A percentile compares a stretch with the other conserved stretches of the same genome.
These are phyloP conservation scores for Syzygium malaccense DNA, from an alignment of 441 rosid genomes.

Conservation along the genomic window DNA sequence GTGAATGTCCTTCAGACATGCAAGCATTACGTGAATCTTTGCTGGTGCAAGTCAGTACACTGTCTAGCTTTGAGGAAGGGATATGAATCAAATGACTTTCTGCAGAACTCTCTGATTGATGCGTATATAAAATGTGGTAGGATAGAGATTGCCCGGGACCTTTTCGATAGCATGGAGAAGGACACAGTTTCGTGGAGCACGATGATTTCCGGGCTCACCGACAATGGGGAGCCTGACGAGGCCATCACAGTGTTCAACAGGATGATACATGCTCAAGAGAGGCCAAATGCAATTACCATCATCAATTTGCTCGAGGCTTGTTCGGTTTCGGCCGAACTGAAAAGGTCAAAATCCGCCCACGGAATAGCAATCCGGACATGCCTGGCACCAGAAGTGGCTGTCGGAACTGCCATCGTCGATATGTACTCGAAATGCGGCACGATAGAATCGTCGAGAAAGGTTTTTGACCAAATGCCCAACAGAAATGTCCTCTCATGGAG, in stretches of 20 bases:
- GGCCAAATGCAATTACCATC: constrained; percentile 27
- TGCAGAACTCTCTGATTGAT: constrained; percentile 46
- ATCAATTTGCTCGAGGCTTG: constrained; percentile 42
- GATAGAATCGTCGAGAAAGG: constrained; percentile 27
- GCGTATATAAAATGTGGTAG: constrained; percentile 46
- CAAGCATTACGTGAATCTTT: constrained; percentile 34
- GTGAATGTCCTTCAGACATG: constrained; percentile 41
- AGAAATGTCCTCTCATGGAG: constrained; percentile 46
- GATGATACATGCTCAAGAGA: constrained; percentile 22
- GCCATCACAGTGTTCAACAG: constrained; percentile 33
- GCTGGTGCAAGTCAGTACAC: constrained; percentile 48
- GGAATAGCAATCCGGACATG: constrained; percentile 43
- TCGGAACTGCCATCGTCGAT: constrained; percentile 41
- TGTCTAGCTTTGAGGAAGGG: constrained; percentile 29
- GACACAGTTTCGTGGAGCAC: constrained; percentile 52
- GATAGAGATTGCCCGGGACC: constrained; percentile 25
- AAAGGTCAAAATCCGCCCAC: constrained; percentile 39
- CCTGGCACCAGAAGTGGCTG: constrained; percentile 26
- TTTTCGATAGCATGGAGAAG: constrained; percentile 20
- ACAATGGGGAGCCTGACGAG: constrained; percentile 33
- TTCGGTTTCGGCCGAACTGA: constrained; percentile 32
- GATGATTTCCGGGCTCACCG: constrained; percentile 45
- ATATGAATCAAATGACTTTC: constrained; percentile 27
- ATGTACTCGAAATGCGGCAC: constrained; percentile 50
- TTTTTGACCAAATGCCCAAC: constrained; percentile 25